These are phyloP conservation scores for Lentinula novae-zelandiae DNA, from an alignment of 1,284 basidiomycete species.

Conservation along the genomic window DNA sequence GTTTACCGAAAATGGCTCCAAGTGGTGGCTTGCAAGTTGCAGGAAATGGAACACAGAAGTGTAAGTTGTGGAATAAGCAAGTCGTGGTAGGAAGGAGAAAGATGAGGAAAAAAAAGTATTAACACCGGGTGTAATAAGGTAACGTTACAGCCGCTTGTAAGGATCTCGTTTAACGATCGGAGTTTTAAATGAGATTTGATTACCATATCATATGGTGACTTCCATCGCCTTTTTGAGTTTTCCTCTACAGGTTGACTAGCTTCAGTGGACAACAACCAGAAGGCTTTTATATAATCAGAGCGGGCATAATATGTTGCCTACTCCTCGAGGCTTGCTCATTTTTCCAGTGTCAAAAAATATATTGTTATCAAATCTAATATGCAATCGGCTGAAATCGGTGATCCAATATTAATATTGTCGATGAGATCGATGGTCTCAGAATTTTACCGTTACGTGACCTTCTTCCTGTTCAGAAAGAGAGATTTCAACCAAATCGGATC, in stretches of 20 bases:
- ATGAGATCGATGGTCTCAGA: conserved; percentile 21
- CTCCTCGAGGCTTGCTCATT: not conserved
- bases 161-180: conserved; percentile 18
- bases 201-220: not conserved
- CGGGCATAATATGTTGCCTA: not conserved
- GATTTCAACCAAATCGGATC: conserved; percentile 9
- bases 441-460: not conserved
- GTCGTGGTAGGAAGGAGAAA: conserved; percentile 14
- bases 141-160: conserved; percentile 6
- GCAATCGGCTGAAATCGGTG: conserved; percentile 18
- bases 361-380: not conserved
- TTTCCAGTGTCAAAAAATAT: not conserved
- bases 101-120: conserved; percentile 13
- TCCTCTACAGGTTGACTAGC: not conserved
- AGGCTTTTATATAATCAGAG: not conserved
- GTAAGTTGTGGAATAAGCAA: not conserved
- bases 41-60: not conserved
- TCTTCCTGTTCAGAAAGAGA: not conserved
- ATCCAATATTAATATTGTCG: conserved; percentile 16
- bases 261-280: too few relatives aligned
- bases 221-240: conserved; percentile 18
- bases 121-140: conserved; percentile 5
- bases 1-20: not conserved
- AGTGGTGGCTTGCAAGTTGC: not conserved
- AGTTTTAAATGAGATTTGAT: conserved; percentile 14